phyloP scores from a whole-genome alignment of 495 filamentous ascomycete species.

The Bathelium albidoporum region DNA sequence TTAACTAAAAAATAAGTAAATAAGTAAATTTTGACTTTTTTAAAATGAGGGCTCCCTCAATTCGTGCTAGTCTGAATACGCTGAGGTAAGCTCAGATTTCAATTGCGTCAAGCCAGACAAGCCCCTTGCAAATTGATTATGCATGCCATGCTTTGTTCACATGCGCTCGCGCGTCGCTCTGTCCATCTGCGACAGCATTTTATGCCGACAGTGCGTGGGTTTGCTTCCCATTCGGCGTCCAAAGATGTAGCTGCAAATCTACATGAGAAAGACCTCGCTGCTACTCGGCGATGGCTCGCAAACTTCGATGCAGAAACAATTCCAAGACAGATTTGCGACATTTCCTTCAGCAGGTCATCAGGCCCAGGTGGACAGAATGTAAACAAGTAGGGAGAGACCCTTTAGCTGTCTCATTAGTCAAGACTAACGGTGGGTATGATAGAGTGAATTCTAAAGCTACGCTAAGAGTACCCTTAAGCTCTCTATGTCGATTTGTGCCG shows the following conservation, averaged over 20 bases:
- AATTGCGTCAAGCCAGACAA: no score
- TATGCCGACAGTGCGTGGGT: neutral
- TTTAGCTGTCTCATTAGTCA: neutral
- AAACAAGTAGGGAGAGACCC: constrained; percentile 63
- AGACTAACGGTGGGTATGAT: constrained; percentile 8
- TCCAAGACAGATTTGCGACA: constrained; percentile 51
- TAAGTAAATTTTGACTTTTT: no score
- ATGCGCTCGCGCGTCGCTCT: neutral
- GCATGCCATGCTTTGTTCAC: no score
- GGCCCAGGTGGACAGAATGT: constrained; percentile 93
- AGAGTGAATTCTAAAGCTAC: constrained; percentile 94
- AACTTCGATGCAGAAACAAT: constrained; percentile 53
- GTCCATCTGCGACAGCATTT: neutral
- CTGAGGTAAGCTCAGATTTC: no score
- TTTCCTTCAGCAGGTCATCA: constrained; percentile 75
- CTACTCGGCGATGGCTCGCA: constrained; percentile 66
- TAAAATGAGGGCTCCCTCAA: no score
- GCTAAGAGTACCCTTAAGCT: constrained; percentile 47
- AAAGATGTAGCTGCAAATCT: neutral
- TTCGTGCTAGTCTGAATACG: no score
- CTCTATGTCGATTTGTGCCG: constrained; percentile 55
- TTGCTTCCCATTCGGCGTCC: neutral
- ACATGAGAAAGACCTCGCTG: constrained; percentile 49
- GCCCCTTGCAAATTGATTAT: no score
- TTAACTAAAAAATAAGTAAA: no score